Evolutionary conservation across 176 grass and related monocot species (phyloP).

Genomic region (Alloteropsis semialata): DNA sequence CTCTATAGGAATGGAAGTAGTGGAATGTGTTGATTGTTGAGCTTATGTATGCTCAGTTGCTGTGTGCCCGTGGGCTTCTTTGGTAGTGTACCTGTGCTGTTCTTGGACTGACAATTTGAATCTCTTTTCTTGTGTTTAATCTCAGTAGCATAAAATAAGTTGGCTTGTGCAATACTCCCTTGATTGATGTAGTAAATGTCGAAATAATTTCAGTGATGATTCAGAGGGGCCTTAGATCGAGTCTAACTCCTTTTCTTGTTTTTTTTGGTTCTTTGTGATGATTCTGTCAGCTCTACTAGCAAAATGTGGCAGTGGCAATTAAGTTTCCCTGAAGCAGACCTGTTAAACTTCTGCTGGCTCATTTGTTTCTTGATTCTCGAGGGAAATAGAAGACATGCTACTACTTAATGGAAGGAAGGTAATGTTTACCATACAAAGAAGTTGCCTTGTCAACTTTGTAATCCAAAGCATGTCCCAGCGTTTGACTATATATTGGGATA

Average conservation of each 20-base stretch:
- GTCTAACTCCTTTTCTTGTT: neutral
- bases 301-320: neutral
- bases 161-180: neutral
- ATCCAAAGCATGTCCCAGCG: too few species aligned
- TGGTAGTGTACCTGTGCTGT: neutral
- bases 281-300: neutral
- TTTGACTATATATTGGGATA: too few species aligned
- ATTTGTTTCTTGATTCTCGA: neutral
- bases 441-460: too few species aligned
- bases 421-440: too few species aligned
- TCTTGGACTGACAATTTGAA: neutral
- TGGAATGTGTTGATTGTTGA: neutral
- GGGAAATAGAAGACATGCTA: too few species aligned
- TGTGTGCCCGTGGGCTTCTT: neutral
- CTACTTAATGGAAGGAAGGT: too few species aligned
- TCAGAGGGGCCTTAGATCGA: neutral
- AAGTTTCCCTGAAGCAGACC: neutral
- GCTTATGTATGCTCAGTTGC: neutral
- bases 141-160: slow-evolving; percentile 27
- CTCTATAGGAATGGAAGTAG: neutral
- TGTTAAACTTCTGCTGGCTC: neutral
- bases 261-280: neutral
- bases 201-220: neutral
- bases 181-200: neutral
- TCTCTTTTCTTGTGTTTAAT: neutral